Evolutionary conservation across 1,139 yeast species (phyloP).

Genomic region (Blastobotrys ciferrii): DNA sequence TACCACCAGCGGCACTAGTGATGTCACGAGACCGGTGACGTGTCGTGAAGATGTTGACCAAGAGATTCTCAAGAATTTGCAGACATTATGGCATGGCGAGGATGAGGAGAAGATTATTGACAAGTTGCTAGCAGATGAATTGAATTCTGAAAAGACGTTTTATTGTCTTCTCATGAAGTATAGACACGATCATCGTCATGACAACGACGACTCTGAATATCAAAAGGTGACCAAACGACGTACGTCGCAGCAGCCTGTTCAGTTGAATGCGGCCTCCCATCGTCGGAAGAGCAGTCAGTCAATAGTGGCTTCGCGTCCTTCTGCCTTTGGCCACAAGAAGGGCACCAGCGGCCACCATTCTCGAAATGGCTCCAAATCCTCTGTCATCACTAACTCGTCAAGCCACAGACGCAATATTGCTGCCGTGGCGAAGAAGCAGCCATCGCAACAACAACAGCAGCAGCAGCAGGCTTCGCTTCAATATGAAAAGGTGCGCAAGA

Average conservation of each 20-base stretch:
- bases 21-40: slow-evolving; percentile 43
- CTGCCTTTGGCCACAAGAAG: slow-evolving; percentile 4
- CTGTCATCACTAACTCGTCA: slow-evolving; percentile 29
- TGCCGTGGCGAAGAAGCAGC: slow-evolving; percentile 14
- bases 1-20: slow-evolving; percentile 12
- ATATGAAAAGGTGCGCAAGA: not conserved
- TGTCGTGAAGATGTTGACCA: slow-evolving; percentile 64
- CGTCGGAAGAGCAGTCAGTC: slow-evolving; percentile 18
- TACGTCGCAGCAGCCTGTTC: slow-evolving; percentile 3
- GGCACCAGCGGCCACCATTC: slow-evolving; percentile 18
- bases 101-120: slow-evolving; percentile 57
- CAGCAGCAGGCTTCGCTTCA: slow-evolving; percentile 1
- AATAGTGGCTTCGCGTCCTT: slow-evolving; percentile 8
- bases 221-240: slow-evolving; percentile 8
- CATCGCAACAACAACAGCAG: slow-evolving; percentile 3
- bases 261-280: slow-evolving; percentile 10
- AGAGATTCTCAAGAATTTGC: slow-evolving; percentile 80
- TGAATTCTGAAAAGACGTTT: slow-evolving; percentile 85
- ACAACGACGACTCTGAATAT: slow-evolving; percentile 4
- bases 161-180: slow-evolving; percentile 81
- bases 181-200: slow-evolving; percentile 65
- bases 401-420: slow-evolving; percentile 27
- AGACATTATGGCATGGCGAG: slow-evolving; percentile 90
- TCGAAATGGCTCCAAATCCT: slow-evolving; percentile 24
- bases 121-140: slow-evolving; percentile 55